A percentile compares a stretch with the other conserved stretches of the same genome.
Evolutionary conservation across 2,329 filamentous ascomycete genomes (phyloP).

Genomic region (Cadophora malorum): DNA sequence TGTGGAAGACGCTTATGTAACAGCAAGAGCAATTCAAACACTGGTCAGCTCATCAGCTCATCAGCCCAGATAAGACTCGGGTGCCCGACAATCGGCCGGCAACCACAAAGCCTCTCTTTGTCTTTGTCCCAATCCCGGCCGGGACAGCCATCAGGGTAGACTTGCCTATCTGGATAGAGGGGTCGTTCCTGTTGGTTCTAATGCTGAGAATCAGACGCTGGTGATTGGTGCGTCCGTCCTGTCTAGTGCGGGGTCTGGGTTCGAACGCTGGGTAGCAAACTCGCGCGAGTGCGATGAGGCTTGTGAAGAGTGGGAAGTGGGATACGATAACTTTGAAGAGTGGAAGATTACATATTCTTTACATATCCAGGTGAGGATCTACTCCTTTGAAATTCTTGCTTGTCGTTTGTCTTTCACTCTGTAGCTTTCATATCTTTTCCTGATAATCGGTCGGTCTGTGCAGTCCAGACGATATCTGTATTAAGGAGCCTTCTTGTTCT

Average conservation of each 20-base stretch:
- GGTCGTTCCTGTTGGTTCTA: neutral
- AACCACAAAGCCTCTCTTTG: too few relatives aligned
- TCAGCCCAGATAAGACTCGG: neutral
- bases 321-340: neutral
- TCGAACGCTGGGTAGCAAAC: neutral
- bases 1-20: neutral
- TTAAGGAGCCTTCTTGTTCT: neutral
- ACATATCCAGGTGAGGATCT: conserved; percentile 2
- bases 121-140: neutral
- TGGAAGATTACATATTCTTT: neutral
- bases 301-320: neutral
- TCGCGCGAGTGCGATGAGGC: neutral
- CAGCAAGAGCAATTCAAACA: neutral
- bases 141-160: neutral
- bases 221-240: conserved; percentile 1
- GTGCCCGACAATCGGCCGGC: conserved; percentile 2
- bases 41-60: neutral
- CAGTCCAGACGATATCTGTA: neutral
- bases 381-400: neutral
- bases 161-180: conserved; percentile 8
- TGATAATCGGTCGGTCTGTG: neutral
- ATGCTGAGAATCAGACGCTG: conserved; percentile 1
- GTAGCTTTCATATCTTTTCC: neutral
- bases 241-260: conserved; percentile 4
- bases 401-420: neutral